Evolutionary conservation across 1,284 basidiomycete genomes (phyloP), one percentile per base, ranked within the genome.

Genomic region (Leucoagaricus sp.): DNA sequence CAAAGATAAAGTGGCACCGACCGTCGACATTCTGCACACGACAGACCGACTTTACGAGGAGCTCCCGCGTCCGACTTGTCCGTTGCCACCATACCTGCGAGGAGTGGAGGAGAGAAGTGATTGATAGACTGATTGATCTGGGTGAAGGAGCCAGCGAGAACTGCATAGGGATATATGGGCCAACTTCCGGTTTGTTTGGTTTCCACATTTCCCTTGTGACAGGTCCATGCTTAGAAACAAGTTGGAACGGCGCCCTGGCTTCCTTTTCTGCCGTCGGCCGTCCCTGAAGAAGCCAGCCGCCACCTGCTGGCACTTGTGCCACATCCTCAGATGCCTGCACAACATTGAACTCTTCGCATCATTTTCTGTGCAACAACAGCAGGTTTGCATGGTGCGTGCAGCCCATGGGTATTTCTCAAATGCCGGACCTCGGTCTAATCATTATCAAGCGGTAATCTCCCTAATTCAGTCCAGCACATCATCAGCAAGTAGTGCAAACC

Each of bases 11-110:
- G 17, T 52, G 55, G 23, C 28, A 53, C 69, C 33, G 55, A 79
- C 79, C 80, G 72, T 47, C 80, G 72, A 64, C 80, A 82, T 64
- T 82, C 80, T 47, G 80, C 79, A 60, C 80, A 82, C 15, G 80
- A 80, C 29, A 79, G 64, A 1, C 69, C 72, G 25, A 65, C 49
- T 62, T 70, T 74, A 45, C 72, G 67, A 13, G 69, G 52, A 19
- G 60, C 34, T 38, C 25, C 41, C 9, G 36, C 21, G 29, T 49
- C 46, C 4, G 36, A 26, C 44, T 50, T 53, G 23, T 54, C 48
- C 31, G 8, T 21, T 17, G 33, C 48, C 29, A 38, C 52, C 57
- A 54, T 55, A 38, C 12, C 42, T 41, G 47, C 15, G 52, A 21
- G 28, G 48, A 38, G 26, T 23, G 29, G 36, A 25, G 34, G 44